Evolutionary conservation across 306 rosid species (phyloP).

Genomic region (Vigna hirtella): DNA sequence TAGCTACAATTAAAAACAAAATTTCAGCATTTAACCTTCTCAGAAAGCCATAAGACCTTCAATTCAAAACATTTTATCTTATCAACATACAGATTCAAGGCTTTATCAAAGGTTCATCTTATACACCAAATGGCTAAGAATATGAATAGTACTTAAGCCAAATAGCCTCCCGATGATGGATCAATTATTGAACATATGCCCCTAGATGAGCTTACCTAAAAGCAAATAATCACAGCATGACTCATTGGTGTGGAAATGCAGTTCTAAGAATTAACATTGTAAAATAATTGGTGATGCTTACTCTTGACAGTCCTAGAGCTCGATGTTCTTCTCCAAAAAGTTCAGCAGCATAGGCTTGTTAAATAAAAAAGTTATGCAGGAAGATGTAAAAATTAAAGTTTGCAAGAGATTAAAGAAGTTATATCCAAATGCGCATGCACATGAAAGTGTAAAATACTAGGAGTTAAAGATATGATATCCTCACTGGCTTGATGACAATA

Average conservation of each 20-base stretch:
- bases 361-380: slow-evolving; percentile 35
- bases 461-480: slow-evolving; percentile 1
- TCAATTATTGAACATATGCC: slow-evolving; percentile 80
- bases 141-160: slow-evolving; percentile 74
- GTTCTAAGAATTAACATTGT: slow-evolving; percentile 10
- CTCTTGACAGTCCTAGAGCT: slow-evolving; percentile 79
- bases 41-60: neutral
- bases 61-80: neutral
- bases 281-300: slow-evolving; percentile 47
- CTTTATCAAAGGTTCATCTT: neutral
- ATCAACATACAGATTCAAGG: neutral
- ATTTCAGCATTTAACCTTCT: neutral
- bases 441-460: neutral
- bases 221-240: slow-evolving; percentile 20
- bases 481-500: neutral
- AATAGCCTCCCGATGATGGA: slow-evolving; percentile 89
- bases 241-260: neutral
- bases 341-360: slow-evolving; percentile 85
- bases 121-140: slow-evolving; percentile 8
- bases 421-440: neutral
- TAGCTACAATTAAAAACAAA: slow-evolving; percentile 58
- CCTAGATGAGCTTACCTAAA: slow-evolving; percentile 85
- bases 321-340: slow-evolving; percentile 78
- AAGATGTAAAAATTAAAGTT: neutral
- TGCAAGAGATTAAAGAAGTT: slow-evolving; percentile 1